Base-by-base conservation (phyloP, 2,329 filamentous ascomycete species). In the Sporothrix brunneoviolacea region DNA sequence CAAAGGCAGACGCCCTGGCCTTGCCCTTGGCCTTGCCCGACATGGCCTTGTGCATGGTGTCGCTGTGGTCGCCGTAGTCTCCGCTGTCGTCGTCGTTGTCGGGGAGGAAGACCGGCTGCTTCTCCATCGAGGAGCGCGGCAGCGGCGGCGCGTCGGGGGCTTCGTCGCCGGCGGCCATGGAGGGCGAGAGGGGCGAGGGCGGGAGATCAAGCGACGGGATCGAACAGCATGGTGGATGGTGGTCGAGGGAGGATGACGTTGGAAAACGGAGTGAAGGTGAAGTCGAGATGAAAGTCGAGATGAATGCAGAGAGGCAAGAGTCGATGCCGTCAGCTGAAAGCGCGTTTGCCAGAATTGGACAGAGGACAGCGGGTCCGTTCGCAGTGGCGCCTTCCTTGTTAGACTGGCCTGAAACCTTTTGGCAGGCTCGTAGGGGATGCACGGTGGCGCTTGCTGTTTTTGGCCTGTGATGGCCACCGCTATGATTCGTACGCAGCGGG, bases 1-100 rank as follows among this genome's bases (percentile, higher is more conserved):
- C 70, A 58, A 84, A 80, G 30, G 74, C 71, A 13, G 53, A 30
- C 8, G 27, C 12, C 24, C 24, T 48, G 7, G 32, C 19, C 21
- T 19, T n/a, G 13, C 39, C 40, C 36, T 51, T 41, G 39, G n/a
- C 24, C 33, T 36, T 42, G 37, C 41, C 39, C 40, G 9, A 27
- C 38, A 5, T 5, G 39, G 8, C 24, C 15, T n/a, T 12, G 39
- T 16, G n/a, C n/a, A n/a, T 13, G 18, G 18, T 3, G 37, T 22
- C 12, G 18, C 28, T 8, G 13, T 13, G 30, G 15, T 33, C 41
- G 41, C 4, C 27, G 39, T 8, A 19, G 39, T 3, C 22, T 5
- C 8, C n/a, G 27, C 13, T 15, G 46, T 33, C 46, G 28, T 39
- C 28, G 24, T 27, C 19, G 37, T 33, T 16, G 35, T 46, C 21